Base-by-base conservation (phyloP, 1,284 basidiomycete species). In the Amanita bisporigera region DNA sequence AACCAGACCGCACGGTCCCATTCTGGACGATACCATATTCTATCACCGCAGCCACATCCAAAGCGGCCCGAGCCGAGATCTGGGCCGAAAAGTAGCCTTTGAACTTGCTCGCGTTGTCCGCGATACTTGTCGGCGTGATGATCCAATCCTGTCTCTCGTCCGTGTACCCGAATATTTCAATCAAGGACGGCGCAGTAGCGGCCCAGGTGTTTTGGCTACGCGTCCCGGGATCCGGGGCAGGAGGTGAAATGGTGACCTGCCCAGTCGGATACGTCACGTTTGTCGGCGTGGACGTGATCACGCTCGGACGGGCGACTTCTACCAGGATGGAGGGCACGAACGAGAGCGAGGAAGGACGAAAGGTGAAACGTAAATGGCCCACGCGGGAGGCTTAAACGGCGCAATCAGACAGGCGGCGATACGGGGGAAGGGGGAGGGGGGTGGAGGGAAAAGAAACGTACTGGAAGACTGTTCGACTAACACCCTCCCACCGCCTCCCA, bases 51-150 rank as follows among this genome's bases (percentile, higher is more conserved):
- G 17, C 40, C 0, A 41, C 17, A 41, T 41, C 31, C 15, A 33
- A 63, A 65, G 60, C 26, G 33, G 31, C n/a, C n/a, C n/a, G n/a
- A 19, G 52, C 14, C 58, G 89, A 86, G 73, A 95, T 93, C 17
- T 90, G 86, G 10, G 90, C 92, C 60, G 90, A 92, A 76, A 92
- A 95, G 82, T 92, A 93, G 0, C 90, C 92, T 41, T 85, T 86
- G 74, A 86, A 86, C 14, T 83, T 86, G 83, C 61, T 74, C 63
- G 70, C 78, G 58, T 80, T 77, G 0, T 87, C 87, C 4, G 84
- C 83, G 36, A 85, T 87, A 31, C 85, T 85, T 1, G 78, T 72
- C 0, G 90, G 90, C 0, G 85, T 85, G 65, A 92, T 87, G 73
- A 92, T 90, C 75, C 82, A 85, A 79, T 95, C 92, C 74, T 94